Conservation (phyloP, 2,329 filamentous ascomycete species). For the Coniochaeta ligniaria region DNA sequence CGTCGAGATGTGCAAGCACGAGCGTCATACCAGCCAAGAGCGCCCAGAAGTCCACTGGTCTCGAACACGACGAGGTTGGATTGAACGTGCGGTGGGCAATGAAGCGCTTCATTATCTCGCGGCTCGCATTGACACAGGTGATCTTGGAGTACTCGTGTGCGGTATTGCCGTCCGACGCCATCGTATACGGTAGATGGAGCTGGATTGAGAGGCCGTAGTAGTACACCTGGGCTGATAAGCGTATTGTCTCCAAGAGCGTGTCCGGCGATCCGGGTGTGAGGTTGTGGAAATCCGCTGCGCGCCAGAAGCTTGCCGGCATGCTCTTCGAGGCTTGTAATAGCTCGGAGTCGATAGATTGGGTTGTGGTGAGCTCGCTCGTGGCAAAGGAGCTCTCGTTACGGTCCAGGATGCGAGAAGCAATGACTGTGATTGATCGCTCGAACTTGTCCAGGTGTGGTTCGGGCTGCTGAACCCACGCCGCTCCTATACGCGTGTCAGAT, state of each 20-base stretch:
- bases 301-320: constrained; percentile 21
- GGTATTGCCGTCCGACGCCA: constrained; percentile 5
- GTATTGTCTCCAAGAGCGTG: constrained; percentile 14
- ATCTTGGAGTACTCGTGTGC: constrained; percentile 21
- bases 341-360: constrained; percentile 18
- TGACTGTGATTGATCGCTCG: constrained; percentile 21
- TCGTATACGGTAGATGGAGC: constrained; percentile 25
- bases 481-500: not conserved
- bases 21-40: constrained; percentile 28
- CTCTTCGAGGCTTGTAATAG: constrained; percentile 15
- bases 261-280: constrained; percentile 4
- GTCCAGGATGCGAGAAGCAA: constrained; percentile 23
- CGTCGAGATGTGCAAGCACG: constrained; percentile 26
- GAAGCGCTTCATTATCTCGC: constrained; percentile 28
- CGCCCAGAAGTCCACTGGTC: constrained; percentile 26
- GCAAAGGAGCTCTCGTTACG: constrained; percentile 17
- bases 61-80: constrained; percentile 18
- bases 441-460: constrained; percentile 15
- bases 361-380: constrained; percentile 11
- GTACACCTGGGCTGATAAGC: constrained; percentile 19
- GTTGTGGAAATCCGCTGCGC: constrained; percentile 12
- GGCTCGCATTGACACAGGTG: constrained; percentile 25
- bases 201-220: constrained; percentile 24
- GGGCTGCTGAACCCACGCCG: not conserved
- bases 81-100: constrained; percentile 22